phyloP scores from a whole-genome alignment of 225 moss, liverwort and hornwort genomes.

The Polytrichum formosum region DNA sequence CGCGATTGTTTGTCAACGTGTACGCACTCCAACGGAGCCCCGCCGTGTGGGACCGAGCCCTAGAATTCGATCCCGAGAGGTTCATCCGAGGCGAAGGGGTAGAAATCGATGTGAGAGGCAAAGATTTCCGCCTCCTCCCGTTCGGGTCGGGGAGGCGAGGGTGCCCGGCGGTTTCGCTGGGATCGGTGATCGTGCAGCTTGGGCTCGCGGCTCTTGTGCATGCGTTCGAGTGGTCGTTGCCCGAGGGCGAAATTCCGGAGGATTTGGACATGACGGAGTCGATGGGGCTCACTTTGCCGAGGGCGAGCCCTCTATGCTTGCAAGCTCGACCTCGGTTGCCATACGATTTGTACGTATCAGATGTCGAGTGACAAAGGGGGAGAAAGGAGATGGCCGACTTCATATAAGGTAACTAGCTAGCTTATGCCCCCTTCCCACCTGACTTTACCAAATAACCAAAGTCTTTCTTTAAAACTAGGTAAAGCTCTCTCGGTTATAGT shows the following conservation, averaged over 20 bases:
- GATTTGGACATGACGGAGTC: constrained; percentile 37
- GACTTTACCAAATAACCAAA: too few species aligned
- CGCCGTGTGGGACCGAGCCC: constrained; percentile 16
- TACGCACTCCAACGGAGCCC: constrained; percentile 28
- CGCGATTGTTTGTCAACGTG: constrained; percentile 21
- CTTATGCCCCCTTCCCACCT: too few species aligned
- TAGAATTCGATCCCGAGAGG: constrained; percentile 30
- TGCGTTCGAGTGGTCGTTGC: constrained; percentile 36
- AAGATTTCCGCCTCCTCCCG: constrained; percentile 28
- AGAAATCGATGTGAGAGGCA: constrained; percentile 21
- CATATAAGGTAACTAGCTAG: too few species aligned
- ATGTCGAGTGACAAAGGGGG: too few species aligned
- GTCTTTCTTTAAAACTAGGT: too few species aligned
- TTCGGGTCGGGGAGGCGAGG: constrained; percentile 25
- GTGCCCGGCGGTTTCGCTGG: constrained; percentile 18
- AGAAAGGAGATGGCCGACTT: too few species aligned
- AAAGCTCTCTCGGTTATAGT: too few species aligned
- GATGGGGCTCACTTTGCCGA: constrained; percentile 17
- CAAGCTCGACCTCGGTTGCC: constrained; percentile 19
- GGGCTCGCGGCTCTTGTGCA: constrained; percentile 28
- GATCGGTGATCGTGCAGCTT: constrained; percentile 18
- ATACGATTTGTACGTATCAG: constrained; percentile 9
- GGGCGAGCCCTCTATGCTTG: constrained; percentile 1
- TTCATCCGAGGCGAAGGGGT: constrained; percentile 6
- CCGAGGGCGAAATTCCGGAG: constrained; percentile 9